phyloP scores from a whole-genome alignment of 306 rosid genomes.

The Comarum palustre region DNA sequence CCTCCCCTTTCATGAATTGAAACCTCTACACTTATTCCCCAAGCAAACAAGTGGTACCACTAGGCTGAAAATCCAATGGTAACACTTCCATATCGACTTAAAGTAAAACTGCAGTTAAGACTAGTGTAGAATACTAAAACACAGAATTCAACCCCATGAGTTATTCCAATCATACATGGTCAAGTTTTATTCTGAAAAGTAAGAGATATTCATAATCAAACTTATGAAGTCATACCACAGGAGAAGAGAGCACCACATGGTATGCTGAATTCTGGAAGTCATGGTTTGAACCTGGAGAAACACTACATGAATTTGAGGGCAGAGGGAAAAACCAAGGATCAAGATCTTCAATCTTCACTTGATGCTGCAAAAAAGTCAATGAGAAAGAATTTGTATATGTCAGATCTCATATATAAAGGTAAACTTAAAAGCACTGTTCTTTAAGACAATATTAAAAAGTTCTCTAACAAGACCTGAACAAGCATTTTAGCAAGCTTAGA shows the following conservation, averaged over 20 bases:
- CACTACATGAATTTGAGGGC: constrained; percentile 63
- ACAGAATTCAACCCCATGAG: not conserved
- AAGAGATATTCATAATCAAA: not conserved
- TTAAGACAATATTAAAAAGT: no score
- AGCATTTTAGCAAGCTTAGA: constrained; percentile 19
- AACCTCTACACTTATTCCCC: not conserved
- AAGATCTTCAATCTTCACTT: constrained; percentile 48
- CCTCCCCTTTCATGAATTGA: not conserved
- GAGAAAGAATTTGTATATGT: constrained; percentile 12
- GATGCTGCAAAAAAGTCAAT: constrained; percentile 46
- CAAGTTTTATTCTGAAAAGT: not conserved
- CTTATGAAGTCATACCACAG: constrained; percentile 58
- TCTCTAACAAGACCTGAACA: constrained; percentile 14
- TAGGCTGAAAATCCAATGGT: not conserved
- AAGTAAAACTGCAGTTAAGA: not conserved
- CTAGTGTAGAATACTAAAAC: not conserved
- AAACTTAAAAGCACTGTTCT: not conserved
- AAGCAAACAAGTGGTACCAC: not conserved
- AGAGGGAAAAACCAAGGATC: constrained; percentile 89
- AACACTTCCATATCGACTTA: not conserved
- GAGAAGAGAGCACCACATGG: constrained; percentile 86
- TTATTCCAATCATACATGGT: not conserved
- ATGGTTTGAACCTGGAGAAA: constrained; percentile 80
- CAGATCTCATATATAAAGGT: constrained; percentile 10
- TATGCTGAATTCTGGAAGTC: constrained; percentile 65